Conservation (phyloP, 2,329 filamentous ascomycete species). For the Talaromyces piceae region DNA sequence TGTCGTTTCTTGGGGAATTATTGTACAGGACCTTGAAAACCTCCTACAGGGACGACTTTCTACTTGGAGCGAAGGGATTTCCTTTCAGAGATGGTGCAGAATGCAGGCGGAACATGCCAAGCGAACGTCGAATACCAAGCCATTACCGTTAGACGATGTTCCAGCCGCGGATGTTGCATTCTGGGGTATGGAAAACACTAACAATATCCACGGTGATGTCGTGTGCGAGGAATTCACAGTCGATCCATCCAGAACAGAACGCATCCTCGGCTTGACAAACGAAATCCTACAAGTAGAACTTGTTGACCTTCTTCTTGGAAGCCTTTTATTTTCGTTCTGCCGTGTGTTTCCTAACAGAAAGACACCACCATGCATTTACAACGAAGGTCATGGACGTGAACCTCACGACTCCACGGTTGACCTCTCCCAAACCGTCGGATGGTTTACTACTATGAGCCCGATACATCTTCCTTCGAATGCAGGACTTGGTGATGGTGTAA, state of each 20-base stretch:
- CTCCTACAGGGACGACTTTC: not conserved
- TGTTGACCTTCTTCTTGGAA: constrained; percentile 17
- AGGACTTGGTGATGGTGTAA: not conserved
- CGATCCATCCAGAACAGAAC: constrained; percentile 6
- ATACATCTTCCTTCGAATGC: constrained; percentile 8
- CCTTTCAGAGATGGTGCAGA: constrained; percentile 13
- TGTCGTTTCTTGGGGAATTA: constrained; percentile 18
- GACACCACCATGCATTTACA: constrained; percentile 15
- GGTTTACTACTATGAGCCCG: constrained; percentile 18
- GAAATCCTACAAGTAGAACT: constrained; percentile 13
- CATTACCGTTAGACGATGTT: constrained; percentile 10
- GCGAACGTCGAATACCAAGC: not conserved
- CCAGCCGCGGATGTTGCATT: constrained; percentile 51
- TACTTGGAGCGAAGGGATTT: constrained; percentile 2
- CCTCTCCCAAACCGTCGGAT: constrained; percentile 17
- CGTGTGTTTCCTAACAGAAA: constrained; percentile 13
- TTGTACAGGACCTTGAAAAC: constrained; percentile 18
- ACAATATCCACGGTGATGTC: constrained; percentile 7
- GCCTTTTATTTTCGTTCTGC: constrained; percentile 15
- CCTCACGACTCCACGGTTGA: constrained; percentile 14
- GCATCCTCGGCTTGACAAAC: constrained; percentile 11
- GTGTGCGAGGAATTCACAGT: constrained; percentile 8
- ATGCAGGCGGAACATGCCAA: constrained; percentile 11
- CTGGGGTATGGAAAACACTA: constrained; percentile 10
- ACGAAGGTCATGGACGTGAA: constrained; percentile 20